Evolutionary conservation across 495 filamentous ascomycete genomes (phyloP).

Genomic region (Annulohypoxylon nitens): DNA sequence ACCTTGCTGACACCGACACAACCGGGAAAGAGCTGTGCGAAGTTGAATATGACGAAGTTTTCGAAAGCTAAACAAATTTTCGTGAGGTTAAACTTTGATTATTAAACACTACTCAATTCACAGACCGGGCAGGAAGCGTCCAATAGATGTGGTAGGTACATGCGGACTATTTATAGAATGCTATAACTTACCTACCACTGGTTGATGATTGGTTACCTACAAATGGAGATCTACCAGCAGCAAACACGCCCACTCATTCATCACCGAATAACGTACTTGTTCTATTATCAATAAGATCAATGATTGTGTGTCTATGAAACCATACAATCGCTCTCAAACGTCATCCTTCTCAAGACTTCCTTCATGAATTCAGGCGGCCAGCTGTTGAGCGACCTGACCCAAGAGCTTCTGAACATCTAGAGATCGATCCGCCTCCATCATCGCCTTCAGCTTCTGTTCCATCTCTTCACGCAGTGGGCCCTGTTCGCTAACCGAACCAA

Average conservation of each 20-base stretch:
- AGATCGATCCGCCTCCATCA: conserved; percentile 56
- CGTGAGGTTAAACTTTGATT: neutral
- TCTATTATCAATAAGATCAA: neutral
- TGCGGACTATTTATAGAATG: too few relatives aligned
- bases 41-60: neutral
- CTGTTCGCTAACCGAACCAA: conserved; percentile 41
- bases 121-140: neutral
- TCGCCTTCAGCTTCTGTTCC: conserved; percentile 44
- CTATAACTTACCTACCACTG: neutral
- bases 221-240: neutral
- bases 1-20: neutral
- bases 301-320: conserved; percentile 7
- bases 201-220: neutral
- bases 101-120: neutral
- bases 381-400: conserved; percentile 37
- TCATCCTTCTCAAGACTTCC: neutral
- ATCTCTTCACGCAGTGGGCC: conserved; percentile 33
- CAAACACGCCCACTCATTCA: neutral
- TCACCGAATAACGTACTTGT: neutral
- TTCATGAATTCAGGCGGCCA: conserved; percentile 15
- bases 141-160: neutral
- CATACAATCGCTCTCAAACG: neutral
- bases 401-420: conserved; percentile 58
- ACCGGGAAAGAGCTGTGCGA: neutral
- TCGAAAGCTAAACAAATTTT: neutral